phyloP scores from a whole-genome alignment of 2,329 filamentous ascomycete species.

The Phialemoniopsis sp. region DNA sequence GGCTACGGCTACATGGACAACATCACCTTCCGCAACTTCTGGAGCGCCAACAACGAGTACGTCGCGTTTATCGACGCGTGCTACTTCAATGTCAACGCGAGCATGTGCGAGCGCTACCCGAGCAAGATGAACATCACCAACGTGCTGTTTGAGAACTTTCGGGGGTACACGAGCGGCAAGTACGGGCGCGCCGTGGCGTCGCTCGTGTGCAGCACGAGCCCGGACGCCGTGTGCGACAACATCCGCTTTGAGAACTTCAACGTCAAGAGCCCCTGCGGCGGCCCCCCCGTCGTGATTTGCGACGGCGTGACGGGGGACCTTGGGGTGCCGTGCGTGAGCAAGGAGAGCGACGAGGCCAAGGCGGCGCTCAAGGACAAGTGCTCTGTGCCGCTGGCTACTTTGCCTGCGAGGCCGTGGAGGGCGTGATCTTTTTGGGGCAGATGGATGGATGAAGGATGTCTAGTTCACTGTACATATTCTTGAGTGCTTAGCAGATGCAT shows the following conservation, averaged over 20 bases:
- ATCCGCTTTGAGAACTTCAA: constrained; percentile 52
- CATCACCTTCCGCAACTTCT: constrained; percentile 58
- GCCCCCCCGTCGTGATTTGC: constrained; percentile 41
- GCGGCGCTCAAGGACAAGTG: constrained; percentile 25
- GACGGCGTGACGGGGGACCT: constrained; percentile 38
- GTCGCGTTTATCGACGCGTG: constrained; percentile 54
- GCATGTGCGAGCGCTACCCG: constrained; percentile 1
- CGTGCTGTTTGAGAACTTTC: constrained; percentile 56
- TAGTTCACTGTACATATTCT: too few relatives aligned
- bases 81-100: constrained; percentile 37
- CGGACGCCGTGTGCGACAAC: constrained; percentile 48
- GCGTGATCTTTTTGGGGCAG: too few relatives aligned
- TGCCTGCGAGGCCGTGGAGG: too few relatives aligned
- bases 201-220: constrained; percentile 49
- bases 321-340: constrained; percentile 26
- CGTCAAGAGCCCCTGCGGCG: constrained; percentile 43
- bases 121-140: constrained; percentile 56
- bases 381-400: constrained; percentile 17
- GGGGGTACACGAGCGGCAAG: too few relatives aligned
- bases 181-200: constrained; percentile 50
- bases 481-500: too few relatives aligned
- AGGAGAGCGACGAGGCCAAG: constrained; percentile 23
- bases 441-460: too few relatives aligned
- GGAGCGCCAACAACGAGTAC: constrained; percentile 53
- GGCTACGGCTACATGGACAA: constrained; percentile 60